These are phyloP conservation scores for Ascochyta clinopodiicola DNA, from an alignment of 2,329 filamentous ascomycete genomes.

Conservation along the genomic window DNA sequence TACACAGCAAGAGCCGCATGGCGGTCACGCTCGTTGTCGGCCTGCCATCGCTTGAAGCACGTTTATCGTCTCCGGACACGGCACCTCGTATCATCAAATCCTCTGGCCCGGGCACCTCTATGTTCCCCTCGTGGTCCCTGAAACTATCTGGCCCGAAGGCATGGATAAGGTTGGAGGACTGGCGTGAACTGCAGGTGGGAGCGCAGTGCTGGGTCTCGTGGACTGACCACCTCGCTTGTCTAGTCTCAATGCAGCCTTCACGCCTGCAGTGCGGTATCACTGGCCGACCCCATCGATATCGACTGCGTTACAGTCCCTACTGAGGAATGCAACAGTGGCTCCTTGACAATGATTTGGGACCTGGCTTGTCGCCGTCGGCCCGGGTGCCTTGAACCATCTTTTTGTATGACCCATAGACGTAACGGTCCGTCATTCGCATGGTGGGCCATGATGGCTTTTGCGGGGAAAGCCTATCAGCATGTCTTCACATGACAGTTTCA, in stretches of 20 bases:
- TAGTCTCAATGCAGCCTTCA: slow-evolving; percentile 10
- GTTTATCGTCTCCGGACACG: neutral
- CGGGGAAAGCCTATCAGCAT: slow-evolving; percentile 21
- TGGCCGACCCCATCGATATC: slow-evolving; percentile 14
- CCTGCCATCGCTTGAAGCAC: neutral
- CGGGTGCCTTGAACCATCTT: slow-evolving; percentile 1
- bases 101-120: neutral
- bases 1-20: neutral
- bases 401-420: slow-evolving; percentile 9
- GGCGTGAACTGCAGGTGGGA: slow-evolving; percentile 36
- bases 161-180: slow-evolving; percentile 44
- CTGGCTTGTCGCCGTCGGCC: slow-evolving; percentile 15
- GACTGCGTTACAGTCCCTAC: slow-evolving; percentile 28
- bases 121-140: slow-evolving; percentile 37
- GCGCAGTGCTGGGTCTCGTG: slow-evolving; percentile 22
- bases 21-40: neutral
- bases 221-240: slow-evolving; percentile 22
- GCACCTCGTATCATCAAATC: slow-evolving; percentile 16
- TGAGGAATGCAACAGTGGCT: slow-evolving; percentile 34
- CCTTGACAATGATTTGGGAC: slow-evolving; percentile 18
- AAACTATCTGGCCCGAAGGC: slow-evolving; percentile 37
- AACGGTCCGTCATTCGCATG: slow-evolving; percentile 22
- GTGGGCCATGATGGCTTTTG: slow-evolving; percentile 16
- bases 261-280: slow-evolving; percentile 32
- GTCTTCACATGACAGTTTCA: slow-evolving; percentile 3